Base-by-base conservation (phyloP, 768 basidiomycete species). In the Pholiota molesta region DNA sequence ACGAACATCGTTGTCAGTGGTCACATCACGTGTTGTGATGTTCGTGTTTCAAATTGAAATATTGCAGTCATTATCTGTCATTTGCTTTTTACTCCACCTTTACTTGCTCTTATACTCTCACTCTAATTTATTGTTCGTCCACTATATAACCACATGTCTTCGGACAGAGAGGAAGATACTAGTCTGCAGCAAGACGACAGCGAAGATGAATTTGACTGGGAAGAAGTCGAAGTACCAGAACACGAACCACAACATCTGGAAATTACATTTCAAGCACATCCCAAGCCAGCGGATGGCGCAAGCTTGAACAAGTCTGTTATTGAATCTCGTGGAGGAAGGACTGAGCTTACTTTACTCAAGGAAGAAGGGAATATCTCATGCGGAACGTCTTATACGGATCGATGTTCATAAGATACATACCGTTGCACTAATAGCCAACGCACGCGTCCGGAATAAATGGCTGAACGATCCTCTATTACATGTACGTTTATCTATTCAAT, bases 361-460 rank as follows among this genome's bases (percentile, higher is more conserved):
- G 68, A 84, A 79, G 71, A 80, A 82, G 74, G 82, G 83, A 63
- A 74, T 86, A 63, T 74, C 84, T 35, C 81, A 86, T 62, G 85
- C 85, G 14, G 92, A 96, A 69, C 86, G 95, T 13, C 77, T 88
- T 44, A 72, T 87, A 9, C 83, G 95, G 35, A 84, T 96, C 51
- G 85, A 90, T 60, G 88, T 86, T 57, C 97, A 99, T 78, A 96
- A 97, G 75, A 79, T 94, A 14, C 97, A 99, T 68, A 92, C 94
- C 9, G 75, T 96, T 11, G 78, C 84, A n/a, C 80, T 97, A 14
- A 81, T 99, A 13, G 83, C 84, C 14, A 94, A 89, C 70, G 92
- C 89, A 5, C 74, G 80, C 49, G 74, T 86, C 21, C 85, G 97
- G 42, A 99, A 99, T 70, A 78, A 77, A 61, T 97, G 92, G 91